Base-by-base conservation (phyloP, 2,329 filamentous ascomycete genomes). In the Colletotrichum salicis region DNA sequence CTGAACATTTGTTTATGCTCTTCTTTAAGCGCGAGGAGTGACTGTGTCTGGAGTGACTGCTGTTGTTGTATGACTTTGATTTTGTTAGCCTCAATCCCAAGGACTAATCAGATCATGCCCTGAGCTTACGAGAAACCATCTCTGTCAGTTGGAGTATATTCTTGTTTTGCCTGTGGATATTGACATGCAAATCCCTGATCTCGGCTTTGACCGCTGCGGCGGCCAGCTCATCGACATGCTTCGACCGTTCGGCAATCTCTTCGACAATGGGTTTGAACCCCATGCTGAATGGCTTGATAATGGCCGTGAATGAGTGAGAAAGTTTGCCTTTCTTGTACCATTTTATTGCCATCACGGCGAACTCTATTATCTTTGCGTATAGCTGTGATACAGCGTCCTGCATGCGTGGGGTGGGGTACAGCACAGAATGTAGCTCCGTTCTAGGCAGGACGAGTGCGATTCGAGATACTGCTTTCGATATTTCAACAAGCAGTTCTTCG, bases 311-410 rank as follows among this genome's bases (percentile, higher is more conserved):
- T 0, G 52, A 12, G 15, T 64, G 66, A 3, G 31, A n/a, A 0
- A 69, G 4, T 19, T 58, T 69, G 1, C 51, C 60, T 0, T 58
- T 64, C 33, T 58, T 64, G 3, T 64, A 64, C 35, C 52, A 69
- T 1, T 10, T 10, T 3, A 64, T 51, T 0, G 66, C 60, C 15
- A 2, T 35, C 1, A 64, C 0, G 1, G 35, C 13, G n/a, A 64
- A 69, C 22, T 69, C 60, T 1, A 58, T 7, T 0, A 64, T 54
- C 22, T 69, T 64, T 1, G 52, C 15, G 7, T 69, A 69, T 12
- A 69, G 51, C 5, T 41, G 37, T 0, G 52, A 31, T 1, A 69
- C 60, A 4, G 3, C 54, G 0, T 64, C 60, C 6, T 69, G 66
- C 52, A 64, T 69, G 0, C 11, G 5, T 1, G 35, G 37, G 0